Conservation (phyloP, 371 early-diverging fungal genomes). For the Funneliformis caledonium region DNA sequence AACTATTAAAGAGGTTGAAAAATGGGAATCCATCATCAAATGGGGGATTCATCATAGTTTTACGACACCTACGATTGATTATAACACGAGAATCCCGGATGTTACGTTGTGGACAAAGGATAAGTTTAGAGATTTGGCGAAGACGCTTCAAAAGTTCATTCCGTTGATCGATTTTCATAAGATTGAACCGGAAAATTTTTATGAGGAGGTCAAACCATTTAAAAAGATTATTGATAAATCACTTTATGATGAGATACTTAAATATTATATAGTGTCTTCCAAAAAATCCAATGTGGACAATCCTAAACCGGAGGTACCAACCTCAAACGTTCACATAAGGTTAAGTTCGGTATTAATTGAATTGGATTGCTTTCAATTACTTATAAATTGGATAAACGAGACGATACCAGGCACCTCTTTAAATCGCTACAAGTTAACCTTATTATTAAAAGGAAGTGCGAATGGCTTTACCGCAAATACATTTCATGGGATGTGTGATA, state of each 20-base stretch:
- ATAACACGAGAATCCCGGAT: neutral
- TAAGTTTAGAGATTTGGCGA: neutral
- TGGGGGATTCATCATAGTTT: slow-evolving; percentile 13
- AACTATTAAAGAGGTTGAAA: neutral
- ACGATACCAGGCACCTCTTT: too few species aligned
- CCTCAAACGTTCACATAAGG: neutral
- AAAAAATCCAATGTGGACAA: neutral
- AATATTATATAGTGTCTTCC: neutral
- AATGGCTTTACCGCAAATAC: neutral
- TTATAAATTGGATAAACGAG: too few species aligned
- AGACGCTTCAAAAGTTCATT: neutral
- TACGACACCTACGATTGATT: neutral
- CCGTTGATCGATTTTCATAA: neutral
- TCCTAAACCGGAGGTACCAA: neutral
- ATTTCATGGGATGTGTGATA: neutral
- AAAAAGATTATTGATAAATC: neutral
- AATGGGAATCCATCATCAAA: slow-evolving; percentile 12
- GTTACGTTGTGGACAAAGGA: too few species aligned
- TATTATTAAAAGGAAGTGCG: neutral
- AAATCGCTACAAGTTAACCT: neutral
- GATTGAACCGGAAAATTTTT: neutral
- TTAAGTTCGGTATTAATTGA: too few species aligned
- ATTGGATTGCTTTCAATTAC: too few species aligned
- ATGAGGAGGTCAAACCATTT: neutral
- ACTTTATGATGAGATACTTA: neutral